Base-by-base conservation (phyloP, 257 asterid species). In the Nicotiana paniculata region DNA sequence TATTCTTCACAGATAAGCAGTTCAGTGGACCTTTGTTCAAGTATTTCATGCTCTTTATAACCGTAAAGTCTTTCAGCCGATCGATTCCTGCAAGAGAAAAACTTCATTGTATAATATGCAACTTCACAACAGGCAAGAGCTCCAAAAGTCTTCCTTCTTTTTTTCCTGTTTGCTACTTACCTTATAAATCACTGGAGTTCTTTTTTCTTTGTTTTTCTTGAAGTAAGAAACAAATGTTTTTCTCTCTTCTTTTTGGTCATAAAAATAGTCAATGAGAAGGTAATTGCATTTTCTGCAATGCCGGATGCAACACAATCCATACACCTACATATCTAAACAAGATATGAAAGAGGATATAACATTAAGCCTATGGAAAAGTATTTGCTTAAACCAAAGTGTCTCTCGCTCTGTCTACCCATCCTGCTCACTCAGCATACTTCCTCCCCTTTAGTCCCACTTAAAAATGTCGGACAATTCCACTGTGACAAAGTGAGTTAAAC, bases 31-130 rank as follows among this genome's bases (percentile, higher is more conserved):
- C 80, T 86, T 57, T 81, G 87, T 83, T 97, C 97, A 39, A 92
- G 30, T 39, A 88, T 92, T 89, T 95, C 97, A 54, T 84, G 80
- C 51, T 89, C 91, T 79, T 89, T 91, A 82, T 93, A 93, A 21
- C 93, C 98, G 79, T 79, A 95, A 67, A 95, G 93, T 64, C 87
- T 93, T 86, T 93, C 97, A 48, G 98, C 97, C 2, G 93, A 89
- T 37, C 81, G 77, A 77, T 93, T 93, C 97, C 97, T 95, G 89
- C 86, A 85, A 82, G 10, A 48, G 43, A 75, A 75, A 28, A 75
- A 7, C 6, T 26, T 51, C 63, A 21, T 51, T 3, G 4, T 26
- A 13, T 51, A 15, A 13, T 24, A 74, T 51, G 24, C 26, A 26
- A 75, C 24, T 17, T 4, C 63, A 74, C 43, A 37, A n/a, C 28